phyloP scores from a whole-genome alignment of 23 red algal species.

The Gracilaria domingensis region DNA sequence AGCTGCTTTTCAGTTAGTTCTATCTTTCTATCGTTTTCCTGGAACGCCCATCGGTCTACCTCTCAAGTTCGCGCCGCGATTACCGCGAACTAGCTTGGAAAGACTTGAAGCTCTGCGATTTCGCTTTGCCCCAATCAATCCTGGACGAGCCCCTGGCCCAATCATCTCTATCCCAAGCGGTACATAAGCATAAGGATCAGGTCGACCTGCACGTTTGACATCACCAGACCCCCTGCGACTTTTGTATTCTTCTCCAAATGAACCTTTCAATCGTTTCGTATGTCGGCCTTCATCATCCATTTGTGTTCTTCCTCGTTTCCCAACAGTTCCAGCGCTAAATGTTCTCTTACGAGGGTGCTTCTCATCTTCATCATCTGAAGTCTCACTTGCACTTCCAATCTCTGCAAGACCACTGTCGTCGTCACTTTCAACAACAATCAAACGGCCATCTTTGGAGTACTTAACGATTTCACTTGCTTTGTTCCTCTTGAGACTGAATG shows the following conservation, averaged over 20 bases:
- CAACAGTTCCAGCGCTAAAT: neutral
- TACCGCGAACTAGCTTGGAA: neutral
- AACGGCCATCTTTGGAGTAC: conserved; percentile 68
- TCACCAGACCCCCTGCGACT: conserved; percentile 64
- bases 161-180: conserved; percentile 70
- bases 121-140: conserved; percentile 9
- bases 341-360: neutral
- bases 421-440: conserved; percentile 84
- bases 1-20: neutral
- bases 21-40: conserved; percentile 51
- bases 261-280: conserved; percentile 63
- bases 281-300: conserved; percentile 3
- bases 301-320: conserved; percentile 36
- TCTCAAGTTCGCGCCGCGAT: neutral
- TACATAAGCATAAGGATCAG: conserved; percentile 87
- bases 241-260: conserved; percentile 74
- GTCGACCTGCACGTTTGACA: conserved; percentile 62
- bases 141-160: conserved; percentile 33
- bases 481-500: neutral
- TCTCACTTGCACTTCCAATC: conserved; percentile 27
- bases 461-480: conserved; percentile 36
- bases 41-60: neutral
- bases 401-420: conserved; percentile 56
- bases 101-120: conserved; percentile 40
- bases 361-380: conserved; percentile 49